These are phyloP conservation scores for Cyberlindnera saturnus DNA, from an alignment of 805 yeast genomes.

Conservation along the genomic window DNA sequence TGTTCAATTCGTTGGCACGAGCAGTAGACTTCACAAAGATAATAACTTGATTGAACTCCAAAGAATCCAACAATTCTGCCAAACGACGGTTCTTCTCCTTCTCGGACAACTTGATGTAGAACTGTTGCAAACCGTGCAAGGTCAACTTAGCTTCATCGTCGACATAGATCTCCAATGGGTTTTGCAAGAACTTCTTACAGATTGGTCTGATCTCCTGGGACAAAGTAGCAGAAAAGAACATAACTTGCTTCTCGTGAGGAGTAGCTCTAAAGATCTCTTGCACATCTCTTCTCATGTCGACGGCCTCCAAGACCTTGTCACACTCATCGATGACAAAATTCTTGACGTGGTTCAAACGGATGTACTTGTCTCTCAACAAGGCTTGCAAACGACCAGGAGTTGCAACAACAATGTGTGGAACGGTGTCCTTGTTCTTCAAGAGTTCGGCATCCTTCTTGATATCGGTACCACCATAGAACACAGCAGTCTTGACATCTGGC, in stretches of 20 bases:
- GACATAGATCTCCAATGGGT: conserved; percentile 93
- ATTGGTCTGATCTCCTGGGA: conserved; percentile 92
- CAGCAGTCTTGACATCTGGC: conserved; percentile 97
- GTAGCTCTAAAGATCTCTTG: conserved; percentile 97
- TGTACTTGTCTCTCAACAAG: conserved; percentile 82
- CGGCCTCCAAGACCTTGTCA: conserved; percentile 90
- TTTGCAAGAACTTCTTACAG: conserved; percentile 97
- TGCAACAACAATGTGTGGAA: conserved; percentile 95
- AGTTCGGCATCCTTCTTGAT: conserved; percentile 80
- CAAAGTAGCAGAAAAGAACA: conserved; percentile 98
- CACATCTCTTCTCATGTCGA: conserved; percentile 96
- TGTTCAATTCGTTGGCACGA: conserved; percentile 90
- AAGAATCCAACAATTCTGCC: conserved; percentile 85
- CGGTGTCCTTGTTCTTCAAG: conserved; percentile 84
- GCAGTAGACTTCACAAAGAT: conserved; percentile 88
- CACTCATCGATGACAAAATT: conserved; percentile 96
- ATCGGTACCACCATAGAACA: conserved; percentile 94
- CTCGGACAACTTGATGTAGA: conserved; percentile 84
- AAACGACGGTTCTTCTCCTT: conserved; percentile 89
- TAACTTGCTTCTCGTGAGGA: conserved; percentile 97
- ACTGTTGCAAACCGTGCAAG: conserved; percentile 96
- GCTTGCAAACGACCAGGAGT: conserved; percentile 98
- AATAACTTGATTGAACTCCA: conserved; percentile 97
- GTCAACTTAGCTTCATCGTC: conserved; percentile 98
- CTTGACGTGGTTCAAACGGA: conserved; percentile 84